Conservation (phyloP, 805 yeast genomes). For the Ogataea populi-albae region DNA sequence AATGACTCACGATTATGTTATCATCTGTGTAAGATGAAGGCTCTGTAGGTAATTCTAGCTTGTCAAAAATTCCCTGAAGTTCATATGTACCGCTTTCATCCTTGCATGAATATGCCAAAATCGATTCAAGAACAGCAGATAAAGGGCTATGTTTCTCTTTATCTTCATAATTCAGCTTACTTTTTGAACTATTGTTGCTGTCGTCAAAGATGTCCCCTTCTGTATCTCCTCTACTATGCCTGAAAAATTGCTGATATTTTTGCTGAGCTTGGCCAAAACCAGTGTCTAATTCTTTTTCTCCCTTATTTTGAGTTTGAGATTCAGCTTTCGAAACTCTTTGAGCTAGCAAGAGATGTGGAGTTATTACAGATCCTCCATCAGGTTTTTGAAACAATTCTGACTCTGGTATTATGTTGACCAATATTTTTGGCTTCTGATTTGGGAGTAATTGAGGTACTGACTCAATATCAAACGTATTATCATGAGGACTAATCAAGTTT, state of each 20-base stretch:
- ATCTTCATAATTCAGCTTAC: not conserved
- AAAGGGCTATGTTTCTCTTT: not conserved
- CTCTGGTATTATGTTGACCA: constrained; percentile 16
- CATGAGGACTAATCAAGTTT: too few relatives aligned
- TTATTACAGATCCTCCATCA: constrained; percentile 13
- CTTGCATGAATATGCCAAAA: constrained; percentile 1
- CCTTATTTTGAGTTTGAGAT: too few relatives aligned
- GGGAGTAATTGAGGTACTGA: too few relatives aligned
- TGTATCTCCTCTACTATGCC: constrained; percentile 4
- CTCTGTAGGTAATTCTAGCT: constrained; percentile 6
- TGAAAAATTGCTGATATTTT: constrained; percentile 6
- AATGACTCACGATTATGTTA: constrained; percentile 12
- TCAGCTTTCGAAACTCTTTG: constrained; percentile 4
- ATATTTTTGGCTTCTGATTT: constrained; percentile 8
- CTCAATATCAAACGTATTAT: too few relatives aligned
- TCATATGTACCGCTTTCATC: constrained; percentile 8
- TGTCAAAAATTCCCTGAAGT: constrained; percentile 7
- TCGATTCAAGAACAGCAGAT: not conserved
- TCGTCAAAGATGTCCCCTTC: not conserved
- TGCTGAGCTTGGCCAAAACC: not conserved
- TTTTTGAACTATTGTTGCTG: not conserved
- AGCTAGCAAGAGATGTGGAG: constrained; percentile 20
- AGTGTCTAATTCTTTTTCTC: not conserved
- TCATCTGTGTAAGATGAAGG: constrained; percentile 5
- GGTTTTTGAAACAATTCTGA: constrained; percentile 21